These are phyloP conservation scores for Entomortierella parvispora DNA, from an alignment of 192 early-diverging fungal genomes.

Conservation along the genomic window DNA sequence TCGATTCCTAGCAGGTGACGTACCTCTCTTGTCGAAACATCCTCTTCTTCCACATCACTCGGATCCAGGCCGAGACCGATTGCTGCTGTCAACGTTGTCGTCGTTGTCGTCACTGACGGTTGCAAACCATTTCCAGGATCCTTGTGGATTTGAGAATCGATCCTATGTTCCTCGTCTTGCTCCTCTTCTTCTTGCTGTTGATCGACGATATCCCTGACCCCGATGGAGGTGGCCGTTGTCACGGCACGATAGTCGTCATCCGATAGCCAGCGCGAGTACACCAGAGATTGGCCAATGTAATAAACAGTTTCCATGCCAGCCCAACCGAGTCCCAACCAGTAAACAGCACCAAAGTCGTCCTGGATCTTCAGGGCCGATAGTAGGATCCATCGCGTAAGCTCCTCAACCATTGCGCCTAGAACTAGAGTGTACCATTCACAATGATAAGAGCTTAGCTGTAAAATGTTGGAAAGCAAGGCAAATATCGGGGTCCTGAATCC, in stretches of 20 bases:
- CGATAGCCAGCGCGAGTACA: slow-evolving; percentile 23
- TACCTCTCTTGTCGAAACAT: slow-evolving; percentile 18
- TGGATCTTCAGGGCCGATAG: background rate
- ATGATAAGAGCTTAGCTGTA: background rate
- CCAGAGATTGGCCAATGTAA: slow-evolving; percentile 51
- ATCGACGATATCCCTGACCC: background rate
- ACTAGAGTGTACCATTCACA: slow-evolving; percentile 43
- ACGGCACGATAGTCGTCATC: slow-evolving; percentile 24
- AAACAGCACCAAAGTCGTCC: slow-evolving; percentile 40
- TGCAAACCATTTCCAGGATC: too few species aligned
- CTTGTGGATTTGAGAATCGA: too few species aligned
- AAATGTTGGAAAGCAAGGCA: slow-evolving; percentile 23
- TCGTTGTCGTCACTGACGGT: background rate
- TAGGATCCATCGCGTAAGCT: slow-evolving; percentile 21
- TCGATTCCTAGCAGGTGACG: slow-evolving; percentile 43
- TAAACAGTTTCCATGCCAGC: slow-evolving; percentile 46
- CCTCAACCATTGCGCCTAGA: slow-evolving; percentile 35
- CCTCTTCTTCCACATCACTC: background rate
- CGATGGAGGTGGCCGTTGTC: background rate
- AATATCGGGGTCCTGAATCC: slow-evolving; percentile 38
- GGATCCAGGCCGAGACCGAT: too few species aligned
- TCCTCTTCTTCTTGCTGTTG: background rate
- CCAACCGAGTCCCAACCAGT: slow-evolving; percentile 57
- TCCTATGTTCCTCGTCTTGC: too few species aligned
- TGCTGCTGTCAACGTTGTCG: background rate